Base-by-base conservation (phyloP, 2,329 filamentous ascomycete genomes). In the Clarireedia homoeocarpa region DNA sequence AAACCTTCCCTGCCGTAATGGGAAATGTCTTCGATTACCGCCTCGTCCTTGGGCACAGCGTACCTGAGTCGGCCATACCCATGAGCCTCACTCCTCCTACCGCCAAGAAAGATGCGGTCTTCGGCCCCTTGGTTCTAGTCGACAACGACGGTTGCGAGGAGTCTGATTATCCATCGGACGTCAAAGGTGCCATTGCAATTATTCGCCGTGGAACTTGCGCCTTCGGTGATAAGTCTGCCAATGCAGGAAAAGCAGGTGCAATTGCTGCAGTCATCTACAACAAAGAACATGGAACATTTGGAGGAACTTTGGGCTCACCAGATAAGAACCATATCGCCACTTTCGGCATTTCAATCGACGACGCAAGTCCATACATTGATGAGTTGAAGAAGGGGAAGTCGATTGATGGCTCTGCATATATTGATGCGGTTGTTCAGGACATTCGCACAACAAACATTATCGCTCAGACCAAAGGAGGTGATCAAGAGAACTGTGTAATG, bases 61-160 rank as follows among this genome's bases (percentile, higher is more conserved):
- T 83, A 1, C 74, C 78, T 14, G 67, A 74, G 56, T 73, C 75
- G 0, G 80, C 81, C 1, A 65, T 69, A 0, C 72, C 84, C 23
- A 85, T 89, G 78, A 77, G 80, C 49, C 76, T 89, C 64, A 87
- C 84, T 2, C 87, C 87, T 12, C 77, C 85, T 0, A 88, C 83
- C 6, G 74, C 76, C 60, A 68, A 81, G 63, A 79, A 75, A 61
- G 71, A 85, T 69, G 77, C 79, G 5, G 81, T 86, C 3, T 73
- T 78, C 52, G 84, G 79, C 0, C 71, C 82, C 9, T 66, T 89
- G 3, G 74, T 84, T n/a, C 74, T 82, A 10, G 81, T 85, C 9
- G 69, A 72, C 9, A 83, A 84, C 65, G 70, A 82, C 5, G 88
- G 88, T 48, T 91, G 88, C 68, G 67, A 78, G 15, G 71, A 73